Evolutionary conservation across 768 basidiomycete species (phyloP), one percentile per base, ranked within the genome.

Genomic region (Mrakia frigida): DNA sequence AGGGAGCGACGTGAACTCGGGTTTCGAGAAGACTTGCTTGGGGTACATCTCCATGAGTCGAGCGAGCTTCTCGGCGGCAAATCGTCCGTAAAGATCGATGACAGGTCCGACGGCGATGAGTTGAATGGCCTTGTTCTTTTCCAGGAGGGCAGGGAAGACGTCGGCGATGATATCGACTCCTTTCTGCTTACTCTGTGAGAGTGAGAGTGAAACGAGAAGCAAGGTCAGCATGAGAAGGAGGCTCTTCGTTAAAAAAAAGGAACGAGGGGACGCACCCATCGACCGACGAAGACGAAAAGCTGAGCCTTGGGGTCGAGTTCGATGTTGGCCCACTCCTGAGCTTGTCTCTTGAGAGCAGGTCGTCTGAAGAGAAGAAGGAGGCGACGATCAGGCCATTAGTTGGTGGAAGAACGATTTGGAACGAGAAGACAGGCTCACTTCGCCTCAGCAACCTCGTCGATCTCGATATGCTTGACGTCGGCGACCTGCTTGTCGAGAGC

Each of bases 31-130:
- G 39, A 97, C 93, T 35, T 93, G 91, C 79, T 93, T 92, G 0
- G 94, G 94, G 81, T 94, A 94, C 82, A 97, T 87, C 82, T 96
- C 92, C 93, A 96, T 96, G 71, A 97, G 86, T 70, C 94, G 89
- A 21, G 90, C 90, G 50, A 97, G 87, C 83, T 96, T 97, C 83
- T 96, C 93, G 11, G 94, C 94, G 14, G 94, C 94, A 80, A 97
- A 96, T 63, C 94, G 90, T 79, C 94, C 94, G 80, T 94, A 96
- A 68, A 97, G 84, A 84, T 97, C 94, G 79, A 97, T 96, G 81
- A 97, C 94, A 33, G 94, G 94, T 14, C 94, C 94, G 77, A 97
- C 92, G 79, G 89, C 87, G 80, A 97, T 90, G 46, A 97, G 83
- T 82, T 97, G 94, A 76, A 96, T 91, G 50, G 88, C 88, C 11